Evolutionary conservation across 345 rosid species (phyloP).

Genomic region (Sonneratia alba): DNA sequence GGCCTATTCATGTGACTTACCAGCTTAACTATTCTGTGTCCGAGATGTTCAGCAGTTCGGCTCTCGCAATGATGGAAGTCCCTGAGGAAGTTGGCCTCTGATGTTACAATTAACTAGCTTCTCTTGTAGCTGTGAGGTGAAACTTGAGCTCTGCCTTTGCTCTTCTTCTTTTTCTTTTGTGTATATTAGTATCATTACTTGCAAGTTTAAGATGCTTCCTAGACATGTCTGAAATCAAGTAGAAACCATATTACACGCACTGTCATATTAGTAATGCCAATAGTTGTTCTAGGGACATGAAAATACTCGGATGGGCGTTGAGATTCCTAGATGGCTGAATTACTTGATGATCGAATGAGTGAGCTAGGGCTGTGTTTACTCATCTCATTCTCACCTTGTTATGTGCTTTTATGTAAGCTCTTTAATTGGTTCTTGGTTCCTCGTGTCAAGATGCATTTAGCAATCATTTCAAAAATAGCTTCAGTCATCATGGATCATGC

Average conservation of each 20-base stretch:
- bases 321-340: background rate
- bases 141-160: background rate
- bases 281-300: background rate
- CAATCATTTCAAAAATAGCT: no score
- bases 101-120: background rate
- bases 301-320: background rate
- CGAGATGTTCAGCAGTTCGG: constrained; percentile 40
- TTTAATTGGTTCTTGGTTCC: no score
- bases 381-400: no score
- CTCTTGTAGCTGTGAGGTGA: no score
- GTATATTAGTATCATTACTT: background rate
- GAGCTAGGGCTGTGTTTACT: no score
- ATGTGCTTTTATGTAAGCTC: no score
- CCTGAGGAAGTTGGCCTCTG: no score
- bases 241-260: no score
- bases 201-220: background rate
- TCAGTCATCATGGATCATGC: no score
- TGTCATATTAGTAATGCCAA: background rate
- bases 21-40: constrained; percentile 58
- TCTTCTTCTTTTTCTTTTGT: background rate
- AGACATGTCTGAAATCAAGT: background rate
- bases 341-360: no score
- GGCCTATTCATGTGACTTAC: constrained; percentile 50
- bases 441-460: no score
- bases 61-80: constrained; percentile 12